Base-by-base conservation (phyloP, 305 asterid species). In the Rubia tinctorum region DNA sequence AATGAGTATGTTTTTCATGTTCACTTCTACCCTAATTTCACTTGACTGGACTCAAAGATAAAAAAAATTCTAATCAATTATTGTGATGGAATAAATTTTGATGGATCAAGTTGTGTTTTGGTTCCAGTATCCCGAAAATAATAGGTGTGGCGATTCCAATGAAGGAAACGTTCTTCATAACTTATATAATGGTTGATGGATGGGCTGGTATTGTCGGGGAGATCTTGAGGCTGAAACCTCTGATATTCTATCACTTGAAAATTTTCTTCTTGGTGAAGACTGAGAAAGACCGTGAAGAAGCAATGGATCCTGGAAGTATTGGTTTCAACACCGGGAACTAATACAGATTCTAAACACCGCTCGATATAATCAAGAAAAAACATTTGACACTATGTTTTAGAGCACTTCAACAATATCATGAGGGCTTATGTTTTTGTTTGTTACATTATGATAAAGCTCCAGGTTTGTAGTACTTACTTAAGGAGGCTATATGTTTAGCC, bases 121-220 rank as follows among this genome's bases (percentile, higher is more conserved):
- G 64, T 63, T 83, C 80, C 96, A 94, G 99, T 15, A 89, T 94
- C 66, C 91, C 93, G 2, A 89, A 4, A 77, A 91, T 85, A 7
- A 88, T 94, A 66, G 98, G 98, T 23, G 92, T 80, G 40, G 89
- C 95, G 8, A 90, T 94, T 69, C 98, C 98, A 4, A 91, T 91
- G 97, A 94, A 92, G 79, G 98, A 97, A 23, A 87, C 98, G 44
- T 93, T 93, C 83, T 93, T 91, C 84, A 93, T 93, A 47, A 91
- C 98, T 9, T 93, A 90, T 55, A 85, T 90, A 71, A 91, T 94
- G 98, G 95, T 91, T 67, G 98, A 94, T 68, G 98, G 98, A 71
- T 94, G 98, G 98, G 95, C 97, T 73, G 96, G 97, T 53, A 77
- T 89, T 37, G 98, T 97, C 0, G 97, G 92, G 44, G 97, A 94